A percentile compares a stretch with the other conserved stretches of the same genome.
phyloP scores from a whole-genome alignment of 2,329 filamentous ascomycete genomes.

The Coniella vitis region DNA sequence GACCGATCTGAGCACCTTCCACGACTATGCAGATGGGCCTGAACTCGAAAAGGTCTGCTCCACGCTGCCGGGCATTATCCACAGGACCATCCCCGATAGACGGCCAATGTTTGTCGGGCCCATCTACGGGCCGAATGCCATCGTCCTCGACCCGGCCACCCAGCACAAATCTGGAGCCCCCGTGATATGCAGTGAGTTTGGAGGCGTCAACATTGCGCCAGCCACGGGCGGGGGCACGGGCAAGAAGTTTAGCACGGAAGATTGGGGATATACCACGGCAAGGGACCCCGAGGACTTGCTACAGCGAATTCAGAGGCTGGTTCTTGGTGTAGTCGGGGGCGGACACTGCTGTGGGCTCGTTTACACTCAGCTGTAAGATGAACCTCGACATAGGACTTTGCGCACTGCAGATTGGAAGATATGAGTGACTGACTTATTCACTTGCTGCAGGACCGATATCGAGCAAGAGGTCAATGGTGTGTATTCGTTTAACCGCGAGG shows the following conservation, averaged over 20 bases:
- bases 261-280: constrained; percentile 66
- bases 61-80: constrained; percentile 45
- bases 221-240: constrained; percentile 29
- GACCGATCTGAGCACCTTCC: constrained; percentile 60
- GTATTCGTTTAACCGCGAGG: constrained; percentile 54
- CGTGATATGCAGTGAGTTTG: constrained; percentile 61
- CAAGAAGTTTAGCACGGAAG: constrained; percentile 32
- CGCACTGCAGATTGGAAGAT: too few species aligned
- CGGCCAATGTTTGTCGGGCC: constrained; percentile 48
- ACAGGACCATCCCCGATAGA: constrained; percentile 33
- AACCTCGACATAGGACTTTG: too few species aligned
- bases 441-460: constrained; percentile 41
- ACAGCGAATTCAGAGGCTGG: constrained; percentile 48
- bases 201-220: constrained; percentile 59
- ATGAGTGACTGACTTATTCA: not conserved
- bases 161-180: constrained; percentile 48
- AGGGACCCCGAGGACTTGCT: constrained; percentile 53
- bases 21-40: constrained; percentile 57
- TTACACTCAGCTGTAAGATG: constrained; percentile 54
- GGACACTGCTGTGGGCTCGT: constrained; percentile 57
- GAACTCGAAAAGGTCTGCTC: constrained; percentile 49
- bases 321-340: constrained; percentile 49
- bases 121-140: constrained; percentile 23
- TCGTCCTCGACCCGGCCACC: constrained; percentile 36
- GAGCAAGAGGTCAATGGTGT: constrained; percentile 64